Base-by-base conservation (phyloP, 164 flowering plant species). In the Litsea cubeba region DNA sequence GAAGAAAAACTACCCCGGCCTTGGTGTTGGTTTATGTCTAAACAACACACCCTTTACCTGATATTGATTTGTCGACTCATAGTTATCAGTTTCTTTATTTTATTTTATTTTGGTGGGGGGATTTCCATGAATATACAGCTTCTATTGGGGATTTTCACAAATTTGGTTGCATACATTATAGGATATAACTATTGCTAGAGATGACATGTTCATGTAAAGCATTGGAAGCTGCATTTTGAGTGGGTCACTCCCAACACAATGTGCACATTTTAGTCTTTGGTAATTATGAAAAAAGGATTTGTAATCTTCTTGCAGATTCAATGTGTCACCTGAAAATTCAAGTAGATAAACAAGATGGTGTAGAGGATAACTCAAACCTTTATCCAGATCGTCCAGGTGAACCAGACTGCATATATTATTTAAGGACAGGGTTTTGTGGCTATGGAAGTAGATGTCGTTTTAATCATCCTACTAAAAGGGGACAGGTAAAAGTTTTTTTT, bases 331-430 rank as follows among this genome's bases (percentile, higher is more conserved):
- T 85, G 84, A 85, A 82, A 71, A 81, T 84, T 50, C 81, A 79
- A 75, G 60, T 73, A 73, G 89, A 81, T 76, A 79, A 76, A 65
- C 84, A 77, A 46, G 82, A 85, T 15, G 83, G 79, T 17, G 83
- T 68, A 65, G 83, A 30, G 62, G 82, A 74, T 60, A 71, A 79
- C 18, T 72, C 78, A 3, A 72, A 22, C 63, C 77, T 77, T 1
- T 86, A 86, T 76, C 91, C 93, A 1, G 85, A 82, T 80, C 89
- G 91, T 30, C 91, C 93, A 0, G 88, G 90, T 28, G 90, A 84
- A 76, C 90, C 88, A 1, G 89, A 87, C 77, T 90, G 94, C 75
- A 50, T 78, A 12, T 88, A 82, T 79, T 90, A 84, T 82, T 63
- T 88, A 54, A 83, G 87, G 83, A 88, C 90, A 66, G 89, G 94